A percentile compares a stretch with the other conserved stretches of the same genome.
Conservation (phyloP, 176 grass and related monocot species). For the Oryza punctata region DNA sequence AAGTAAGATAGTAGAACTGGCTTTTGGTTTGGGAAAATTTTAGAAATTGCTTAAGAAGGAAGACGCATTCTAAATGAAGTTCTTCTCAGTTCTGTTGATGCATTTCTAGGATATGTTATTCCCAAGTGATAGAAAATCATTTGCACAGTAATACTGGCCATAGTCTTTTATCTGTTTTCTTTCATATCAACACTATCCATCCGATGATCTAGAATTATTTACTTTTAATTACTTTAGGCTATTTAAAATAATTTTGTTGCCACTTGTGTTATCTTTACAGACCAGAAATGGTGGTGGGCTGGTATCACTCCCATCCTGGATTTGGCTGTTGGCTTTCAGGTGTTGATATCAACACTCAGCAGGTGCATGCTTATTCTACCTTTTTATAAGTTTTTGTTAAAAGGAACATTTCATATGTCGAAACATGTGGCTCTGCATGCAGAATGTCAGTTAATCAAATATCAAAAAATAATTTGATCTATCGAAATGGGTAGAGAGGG, state of each 20-base stretch:
- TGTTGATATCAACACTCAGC: conserved; percentile 97
- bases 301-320: conserved; percentile 98
- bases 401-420: neutral
- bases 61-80: neutral
- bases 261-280: conserved; percentile 45
- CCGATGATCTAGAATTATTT: conserved; percentile 16
- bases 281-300: conserved; percentile 99
- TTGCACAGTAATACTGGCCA: neutral
- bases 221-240: neutral
- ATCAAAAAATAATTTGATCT: neutral
- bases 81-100: neutral
- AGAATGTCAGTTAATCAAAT: neutral
- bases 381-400: neutral
- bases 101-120: neutral
- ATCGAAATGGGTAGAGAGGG: neutral
- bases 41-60: neutral
- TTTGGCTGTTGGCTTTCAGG: conserved; percentile 98
- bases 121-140: neutral
- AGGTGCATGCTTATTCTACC: conserved; percentile 46
- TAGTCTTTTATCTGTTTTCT: neutral
- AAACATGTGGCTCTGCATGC: neutral
- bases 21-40: neutral
- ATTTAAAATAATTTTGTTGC: conserved; percentile 10
- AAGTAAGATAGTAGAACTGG: neutral
- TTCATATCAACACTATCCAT: neutral